Evolutionary conservation across 2,329 filamentous ascomycete genomes (phyloP), one percentile per base, ranked within the genome.

Genomic region (Juglanconis juglandina): DNA sequence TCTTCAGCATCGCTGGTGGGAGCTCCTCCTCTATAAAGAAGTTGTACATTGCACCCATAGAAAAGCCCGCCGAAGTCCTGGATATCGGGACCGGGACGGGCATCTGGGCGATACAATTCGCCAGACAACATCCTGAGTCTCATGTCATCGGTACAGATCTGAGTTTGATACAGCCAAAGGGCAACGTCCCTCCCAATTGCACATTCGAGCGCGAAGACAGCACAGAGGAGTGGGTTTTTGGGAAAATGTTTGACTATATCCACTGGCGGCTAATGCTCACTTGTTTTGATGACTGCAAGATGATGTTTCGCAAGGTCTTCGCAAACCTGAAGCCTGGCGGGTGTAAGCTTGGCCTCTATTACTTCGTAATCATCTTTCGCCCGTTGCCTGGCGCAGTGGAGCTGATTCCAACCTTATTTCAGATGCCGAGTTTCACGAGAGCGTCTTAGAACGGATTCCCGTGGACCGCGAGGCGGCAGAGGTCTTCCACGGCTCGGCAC

Each of bases 81-180:
- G 53, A 61, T 30, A 61, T 61, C 42, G 59, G 53, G 3, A 53
- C 58, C 1, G 58, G 58, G 9, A 60, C 58, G 24, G 58, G 53
- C 17, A 60, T 60, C 37, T 60, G 58, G 58, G 53, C 58, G 37
- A 60, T 56, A 11, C 35, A 60, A 5, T 56, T 56, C 35, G 58
- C 58, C 5, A 39, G 13, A 32, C 35, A 52, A 58, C 59, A 52
- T 53, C 58, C 61, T 41, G 44, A 47, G 62, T 60, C 58, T 24
- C 13, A 35, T 32, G 55, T 56, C 37, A 49, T 59, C 30, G 49
- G 59, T 3, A 69, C 67, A 56, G 66, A 70, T 63, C n/a, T 54
- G 41, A 58, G 66, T 63, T 32, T 62, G 55, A 57, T 59, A 41
- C 52, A 69, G 34, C 41, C 66, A 59, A 60, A 63, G 57, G 53